These are phyloP conservation scores for Heracleum sosnowskyi DNA, from an alignment of 129 eudicot genomes.

Conservation along the genomic window DNA sequence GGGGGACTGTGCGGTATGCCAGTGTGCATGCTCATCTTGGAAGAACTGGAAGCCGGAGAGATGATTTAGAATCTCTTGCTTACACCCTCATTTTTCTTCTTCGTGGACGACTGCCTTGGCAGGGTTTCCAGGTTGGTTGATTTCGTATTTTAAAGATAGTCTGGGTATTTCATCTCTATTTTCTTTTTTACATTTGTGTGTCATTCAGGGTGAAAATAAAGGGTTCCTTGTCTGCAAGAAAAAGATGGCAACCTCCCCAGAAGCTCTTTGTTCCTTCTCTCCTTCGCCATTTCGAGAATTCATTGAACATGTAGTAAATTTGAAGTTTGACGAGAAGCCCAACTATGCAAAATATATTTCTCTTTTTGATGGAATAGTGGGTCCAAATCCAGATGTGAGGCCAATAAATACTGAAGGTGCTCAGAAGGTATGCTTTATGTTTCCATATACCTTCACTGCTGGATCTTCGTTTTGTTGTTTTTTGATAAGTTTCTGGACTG, in stretches of 20 bases:
- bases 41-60: constrained; percentile 88
- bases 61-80: constrained; percentile 94
- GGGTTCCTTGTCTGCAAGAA: constrained; percentile 88
- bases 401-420: constrained; percentile 85
- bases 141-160: background rate
- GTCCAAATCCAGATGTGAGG: constrained; percentile 82
- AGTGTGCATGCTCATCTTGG: constrained; percentile 98
- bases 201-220: constrained; percentile 73
- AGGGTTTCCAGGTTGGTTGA: constrained; percentile 69
- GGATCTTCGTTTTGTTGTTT: background rate
- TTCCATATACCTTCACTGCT: background rate
- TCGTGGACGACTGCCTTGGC: constrained; percentile 86
- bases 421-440: constrained; percentile 56
- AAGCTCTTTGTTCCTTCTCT: constrained; percentile 62
- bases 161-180: background rate
- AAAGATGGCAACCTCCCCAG: constrained; percentile 95
- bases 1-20: constrained; percentile 95
- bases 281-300: constrained; percentile 74
- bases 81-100: constrained; percentile 84
- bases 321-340: constrained; percentile 81
- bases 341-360: constrained; percentile 74
- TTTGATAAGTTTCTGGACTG: background rate
- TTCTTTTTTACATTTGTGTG: background rate
- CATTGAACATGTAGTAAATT: constrained; percentile 67
- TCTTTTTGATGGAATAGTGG: constrained; percentile 82